Percentiles rank a stretch among this genome's conserved stretches.
Evolutionary conservation across 1,139 yeast genomes (phyloP).

Genomic region (Yamadazyma trypodendri): DNA sequence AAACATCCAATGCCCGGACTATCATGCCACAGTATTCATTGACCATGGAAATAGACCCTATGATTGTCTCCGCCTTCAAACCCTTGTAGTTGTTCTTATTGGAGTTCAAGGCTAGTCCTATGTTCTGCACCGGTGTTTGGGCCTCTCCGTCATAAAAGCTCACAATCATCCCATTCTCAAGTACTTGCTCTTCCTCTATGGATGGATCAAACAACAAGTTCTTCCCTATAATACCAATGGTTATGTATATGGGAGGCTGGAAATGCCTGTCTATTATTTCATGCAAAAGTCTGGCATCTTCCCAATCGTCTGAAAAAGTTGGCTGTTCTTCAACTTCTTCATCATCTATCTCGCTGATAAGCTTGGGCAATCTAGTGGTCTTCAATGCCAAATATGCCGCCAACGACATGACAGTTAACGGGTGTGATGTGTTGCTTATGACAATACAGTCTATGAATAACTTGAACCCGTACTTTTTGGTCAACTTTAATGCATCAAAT

Average conservation of each 20-base stretch:
- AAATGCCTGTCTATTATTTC: constrained; percentile 30
- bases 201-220: constrained; percentile 80
- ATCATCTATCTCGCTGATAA: constrained; percentile 60
- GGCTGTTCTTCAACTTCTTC: constrained; percentile 80
- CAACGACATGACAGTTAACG: constrained; percentile 74
- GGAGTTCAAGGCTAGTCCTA: constrained; percentile 48
- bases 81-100: constrained; percentile 45
- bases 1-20: constrained; percentile 37
- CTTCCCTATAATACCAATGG: constrained; percentile 71
- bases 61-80: constrained; percentile 26
- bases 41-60: constrained; percentile 29
- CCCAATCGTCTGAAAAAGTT: constrained; percentile 88
- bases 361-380: constrained; percentile 72
- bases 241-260: constrained; percentile 73
- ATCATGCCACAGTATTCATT: constrained; percentile 37
- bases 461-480: constrained; percentile 73
- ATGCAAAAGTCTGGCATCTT: constrained; percentile 48
- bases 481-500: constrained; percentile 51
- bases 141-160: constrained; percentile 68
- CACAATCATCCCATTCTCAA: constrained; percentile 75
- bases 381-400: constrained; percentile 78
- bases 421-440: constrained; percentile 65
- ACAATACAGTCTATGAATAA: constrained; percentile 77
- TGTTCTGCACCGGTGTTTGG: constrained; percentile 61
- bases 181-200: constrained; percentile 77